Evolutionary conservation across 495 filamentous ascomycete species (phyloP), one percentile per base, ranked within the genome.

Genomic region (Coniosporium apollinis): DNA sequence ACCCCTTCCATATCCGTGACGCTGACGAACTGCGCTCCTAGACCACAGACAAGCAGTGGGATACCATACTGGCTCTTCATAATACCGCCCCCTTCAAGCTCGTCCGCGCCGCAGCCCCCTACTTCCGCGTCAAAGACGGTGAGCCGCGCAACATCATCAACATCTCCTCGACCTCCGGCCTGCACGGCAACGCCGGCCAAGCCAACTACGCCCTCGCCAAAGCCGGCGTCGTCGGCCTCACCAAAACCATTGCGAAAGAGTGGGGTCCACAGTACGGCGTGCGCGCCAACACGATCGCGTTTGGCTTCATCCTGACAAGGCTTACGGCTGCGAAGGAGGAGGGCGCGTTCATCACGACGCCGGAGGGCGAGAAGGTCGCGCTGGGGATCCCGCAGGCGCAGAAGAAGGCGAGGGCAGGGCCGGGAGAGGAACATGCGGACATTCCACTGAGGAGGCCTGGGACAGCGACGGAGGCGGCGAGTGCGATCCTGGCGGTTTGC

Each of bases 21-120:
- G n/a, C n/a, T n/a, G n/a, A n/a, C n/a, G n/a, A n/a, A n/a, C n/a
- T n/a, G n/a, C n/a, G n/a, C n/a, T n/a, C 28, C 4, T 48, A 79
- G 73, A 87, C 80, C 62, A 83, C 78, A 11, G 80, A 89, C 60
- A 84, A 83, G 52, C 81, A 89, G 69, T 91, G 79, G 81, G 72
- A 84, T 31, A 84, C 77, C 35, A 92, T 91, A 48, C 54, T 87
- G 8, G 69, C 74, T 19, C 62, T 89, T 15, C 83, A 91, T 64
- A 72, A 67, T 48, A 86, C 78, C 8, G 80, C 74, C 1, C 83
- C 83, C 21, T 89, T 92, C 66, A 78, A 74, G 39, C 71, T 91
- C 24, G 59, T 86, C 40, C 71, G 82, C 26, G 76, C 72, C 28
- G 79, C 79, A 5, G 76, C 81, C 0, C 79, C 79, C 19, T 91